Evolutionary conservation across 2,329 filamentous ascomycete genomes (phyloP).

Genomic region (Alternaria longipes): DNA sequence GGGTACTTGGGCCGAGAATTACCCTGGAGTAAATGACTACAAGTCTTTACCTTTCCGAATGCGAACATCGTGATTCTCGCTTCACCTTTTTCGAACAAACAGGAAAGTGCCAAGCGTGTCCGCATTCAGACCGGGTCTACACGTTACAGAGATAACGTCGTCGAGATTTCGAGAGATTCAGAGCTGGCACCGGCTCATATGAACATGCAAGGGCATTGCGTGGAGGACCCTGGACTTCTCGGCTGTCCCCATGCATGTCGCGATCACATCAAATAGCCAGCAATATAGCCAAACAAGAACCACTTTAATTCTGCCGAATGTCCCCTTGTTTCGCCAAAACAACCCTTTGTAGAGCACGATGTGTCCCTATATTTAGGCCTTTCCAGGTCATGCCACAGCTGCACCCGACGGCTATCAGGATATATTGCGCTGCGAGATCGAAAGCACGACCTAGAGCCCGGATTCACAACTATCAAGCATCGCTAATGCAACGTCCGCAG

Average conservation of each 20-base stretch:
- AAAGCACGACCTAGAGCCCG: constrained; percentile 38
- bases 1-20: not conserved
- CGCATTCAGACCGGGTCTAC: constrained; percentile 31
- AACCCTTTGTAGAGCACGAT: constrained; percentile 10
- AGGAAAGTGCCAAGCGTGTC: constrained; percentile 16
- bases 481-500: constrained; percentile 28
- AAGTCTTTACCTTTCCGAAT: not conserved
- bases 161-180: constrained; percentile 22
- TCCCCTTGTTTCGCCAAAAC: constrained; percentile 33
- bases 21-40: constrained; percentile 5
- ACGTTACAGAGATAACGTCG: constrained; percentile 16
- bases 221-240: constrained; percentile 30
- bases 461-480: constrained; percentile 26
- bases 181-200: constrained; percentile 19
- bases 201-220: constrained; percentile 35
- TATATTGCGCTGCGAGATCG: constrained; percentile 32
- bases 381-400: constrained; percentile 36
- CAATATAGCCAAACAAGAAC: constrained; percentile 45
- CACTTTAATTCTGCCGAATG: constrained; percentile 40
- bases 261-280: constrained; percentile 42
- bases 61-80: not conserved
- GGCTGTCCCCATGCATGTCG: constrained; percentile 38
- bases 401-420: constrained; percentile 27
- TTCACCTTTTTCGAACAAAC: constrained; percentile 6
- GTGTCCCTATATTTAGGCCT: constrained; percentile 27